Base-by-base conservation (phyloP, 176 grass and related monocot species). In the Pontederia crassipes region DNA sequence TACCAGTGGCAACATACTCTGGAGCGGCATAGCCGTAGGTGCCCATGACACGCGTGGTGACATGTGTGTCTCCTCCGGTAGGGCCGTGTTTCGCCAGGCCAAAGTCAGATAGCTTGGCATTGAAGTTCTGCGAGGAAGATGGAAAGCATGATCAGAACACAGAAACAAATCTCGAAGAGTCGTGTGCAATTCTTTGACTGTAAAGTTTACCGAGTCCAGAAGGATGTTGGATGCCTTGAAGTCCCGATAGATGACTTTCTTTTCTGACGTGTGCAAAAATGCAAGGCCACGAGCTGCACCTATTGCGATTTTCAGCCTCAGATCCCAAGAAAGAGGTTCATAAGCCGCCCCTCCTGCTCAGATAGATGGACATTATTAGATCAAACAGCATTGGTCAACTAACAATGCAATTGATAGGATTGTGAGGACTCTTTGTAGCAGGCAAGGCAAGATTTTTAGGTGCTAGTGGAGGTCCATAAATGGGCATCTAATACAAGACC, bases 1-100 rank as follows among this genome's bases (percentile, higher is more conserved):
- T 52, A 71, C 69, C 69, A 17, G 69, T 71, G 12, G 58, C 28
- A 13, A 60, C 12, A 40, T 60, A 60, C 27, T 60, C 58, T 10
- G 58, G 58, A 60, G 56, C 69, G 17, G 69, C 69, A 29, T 71
- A 71, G 27, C 69, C 69, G 0, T 59, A 50, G 45, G 69, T 71
- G 69, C 69, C 69, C 69, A 71, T 32, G 69, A 71, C 46, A 59
- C 69, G 69, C n/a, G 69, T 71, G 3, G 69, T 71, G 17, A 71
- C 24, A 51, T 71, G 69, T 0, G 69, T 27, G 11, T 71, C 55
- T 28, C 55, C 55, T 11, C 46, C 69, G 8, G 56, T 49, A 3
- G 69, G 69, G 18, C 69, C 69, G 1, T 50, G 55, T 46, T 71
- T 71, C 9, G 69, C 69, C 45, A 71, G 13, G 4, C 69, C 69